Evolutionary conservation across 805 yeast species (phyloP), one percentile per base, ranked within the genome.

Genomic region (Blastobotrys chiropterorum): DNA sequence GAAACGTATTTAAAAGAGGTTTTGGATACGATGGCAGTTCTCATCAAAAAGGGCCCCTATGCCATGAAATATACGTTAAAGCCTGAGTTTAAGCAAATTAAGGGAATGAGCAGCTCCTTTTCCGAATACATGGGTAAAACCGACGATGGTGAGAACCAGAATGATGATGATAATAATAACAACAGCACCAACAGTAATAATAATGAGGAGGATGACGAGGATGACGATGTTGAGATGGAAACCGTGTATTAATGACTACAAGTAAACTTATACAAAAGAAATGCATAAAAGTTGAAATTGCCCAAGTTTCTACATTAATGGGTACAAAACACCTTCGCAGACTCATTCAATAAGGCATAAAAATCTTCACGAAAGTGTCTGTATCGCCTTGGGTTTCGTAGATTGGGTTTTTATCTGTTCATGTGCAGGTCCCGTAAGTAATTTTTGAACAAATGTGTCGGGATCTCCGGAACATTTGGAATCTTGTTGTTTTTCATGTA

Each of bases 1-100:
- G 99, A 94, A 66, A 67, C 64, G 14, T 95, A 87, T 67, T 74
- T 94, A 57, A 89, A 90, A 65, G 97, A 90, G 65, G 86, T 94
- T 53, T 73, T 94, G 47, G 99, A 92, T 55, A 81, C 85, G 46
- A 88, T 94, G 63, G 98, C 98, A 1, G 78, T 80, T 31, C 76
- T 94, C 64, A 90, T 87, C 61, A 90, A 92, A 67, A 89, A 89
- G 66, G 99, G 99, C 14, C 97, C 99, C 1, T 92, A 92, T 66
- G 95, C 97, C 1, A 78, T 90, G 65, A 90, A 87, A 70, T 94
- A 90, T 70, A 84, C 90, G 53, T 74, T 94, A 63, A 87, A 86
- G 70, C 94, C 89, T 15, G 98, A 94, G 70, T 94, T 86, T 70
- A 88, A 84, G 72, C 82, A 81, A 61, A 75, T 88, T 63, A 76